Conservation (phyloP, 1,284 basidiomycete genomes). For the Mrakiaceae sp. region DNA sequence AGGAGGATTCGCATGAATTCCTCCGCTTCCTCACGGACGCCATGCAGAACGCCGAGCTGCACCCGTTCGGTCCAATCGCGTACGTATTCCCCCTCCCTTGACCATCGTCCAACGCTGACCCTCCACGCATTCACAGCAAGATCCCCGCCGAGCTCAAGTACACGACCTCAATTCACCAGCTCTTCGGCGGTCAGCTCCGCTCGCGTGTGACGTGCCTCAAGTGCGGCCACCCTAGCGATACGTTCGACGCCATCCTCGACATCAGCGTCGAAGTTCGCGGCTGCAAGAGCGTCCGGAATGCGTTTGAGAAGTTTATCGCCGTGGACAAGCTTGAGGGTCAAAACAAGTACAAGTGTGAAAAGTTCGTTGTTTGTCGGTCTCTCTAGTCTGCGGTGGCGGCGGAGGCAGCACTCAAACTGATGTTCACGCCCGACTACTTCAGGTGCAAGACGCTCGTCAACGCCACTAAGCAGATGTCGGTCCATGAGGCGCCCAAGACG, state of each 20-base stretch:
- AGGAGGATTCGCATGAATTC: slow-evolving; percentile 98
- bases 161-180: slow-evolving; percentile 85
- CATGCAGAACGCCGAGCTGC: slow-evolving; percentile 72
- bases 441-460: slow-evolving; percentile 81
- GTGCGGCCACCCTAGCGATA: slow-evolving; percentile 85
- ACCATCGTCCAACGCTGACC: neutral
- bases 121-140: slow-evolving; percentile 44
- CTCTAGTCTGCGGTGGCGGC: slow-evolving; percentile 3
- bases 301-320: slow-evolving; percentile 70
- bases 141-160: slow-evolving; percentile 66
- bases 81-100: neutral
- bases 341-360: slow-evolving; percentile 98
- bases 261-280: slow-evolving; percentile 76
- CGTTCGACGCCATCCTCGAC: slow-evolving; percentile 90
- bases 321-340: slow-evolving; percentile 74
- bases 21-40: slow-evolving; percentile 88
- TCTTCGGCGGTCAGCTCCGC: slow-evolving; percentile 85
- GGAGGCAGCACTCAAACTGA: neutral
- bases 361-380: slow-evolving; percentile 46
- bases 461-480: slow-evolving; percentile 76
- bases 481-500: slow-evolving; percentile 79
- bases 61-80: slow-evolving; percentile 50
- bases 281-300: slow-evolving; percentile 54
- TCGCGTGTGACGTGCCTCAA: slow-evolving; percentile 82
- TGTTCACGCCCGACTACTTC: neutral